Base-by-base conservation (phyloP, 176 grass and related monocot species). In the Urochloa ruziziensis region DNA sequence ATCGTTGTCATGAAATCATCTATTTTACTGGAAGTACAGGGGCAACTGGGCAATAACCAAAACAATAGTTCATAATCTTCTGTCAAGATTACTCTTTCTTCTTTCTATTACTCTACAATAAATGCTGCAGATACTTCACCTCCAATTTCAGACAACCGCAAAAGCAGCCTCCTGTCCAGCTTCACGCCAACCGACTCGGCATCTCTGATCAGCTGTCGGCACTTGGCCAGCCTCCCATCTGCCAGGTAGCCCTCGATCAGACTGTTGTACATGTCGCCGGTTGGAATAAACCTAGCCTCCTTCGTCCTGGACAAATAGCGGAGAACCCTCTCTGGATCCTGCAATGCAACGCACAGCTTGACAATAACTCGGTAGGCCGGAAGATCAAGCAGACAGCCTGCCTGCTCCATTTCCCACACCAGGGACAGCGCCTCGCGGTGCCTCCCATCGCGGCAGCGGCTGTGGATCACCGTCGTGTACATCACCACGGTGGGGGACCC, bases 331-430 rank as follows among this genome's bases (percentile, higher is more conserved):
- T 82, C 92, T 9, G 80, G 88, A 66, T 98, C 96, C 9, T 33
- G 64, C 57, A 93, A 73, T 12, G 85, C 85, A 62, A 87, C 82
- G 37, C 91, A 88, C 12, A 98, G 80, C 83, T 86, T 91, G 10
- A 95, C 81, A 11, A 98, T 71, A 32, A 98, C 93, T 42, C 89
- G 84, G 75, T 93, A 98, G 10, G 87, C 96, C 4, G 93, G 96
- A 54, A 98, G 85, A 79, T 98, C 96, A 21, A 98, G 81, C 42
- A 86, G 91, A 33, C 87, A 91, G 25, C 70, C 57, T 5, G 77
- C 86, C 11, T 79, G 85, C 76, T 98, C 93, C 89, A 98, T 90
- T 44, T 98, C 93, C 96, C 96, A 98, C 7, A 90, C 89, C 73
- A 95, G 86, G 39, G 88, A 80, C 82, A 95, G 30, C 1, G 86